A percentile compares a stretch with the other conserved stretches of the same genome.
Conservation (phyloP, 208 protist species). For the Leishmania amazonensis region DNA sequence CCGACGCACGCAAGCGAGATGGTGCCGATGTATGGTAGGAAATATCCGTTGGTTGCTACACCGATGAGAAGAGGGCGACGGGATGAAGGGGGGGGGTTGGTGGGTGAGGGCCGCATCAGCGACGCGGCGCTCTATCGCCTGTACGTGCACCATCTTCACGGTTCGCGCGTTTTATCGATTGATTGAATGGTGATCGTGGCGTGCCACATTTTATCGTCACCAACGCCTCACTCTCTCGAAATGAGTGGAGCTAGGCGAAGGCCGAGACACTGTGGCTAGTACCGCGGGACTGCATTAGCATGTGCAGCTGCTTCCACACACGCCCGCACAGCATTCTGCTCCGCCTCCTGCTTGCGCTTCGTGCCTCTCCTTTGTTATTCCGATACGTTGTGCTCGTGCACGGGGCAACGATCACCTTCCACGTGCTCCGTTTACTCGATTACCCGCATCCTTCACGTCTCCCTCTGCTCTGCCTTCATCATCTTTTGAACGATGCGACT, state of each 20-base stretch:
- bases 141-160: background rate
- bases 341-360: background rate
- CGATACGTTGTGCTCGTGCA: background rate
- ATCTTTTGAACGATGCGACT: background rate
- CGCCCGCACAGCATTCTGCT: background rate
- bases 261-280: background rate
- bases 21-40: background rate
- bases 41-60: background rate
- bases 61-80: background rate
- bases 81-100: background rate
- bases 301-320: background rate
- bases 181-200: background rate
- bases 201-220: background rate
- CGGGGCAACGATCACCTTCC: background rate
- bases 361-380: background rate
- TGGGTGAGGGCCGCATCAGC: background rate
- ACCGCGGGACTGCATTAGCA: background rate
- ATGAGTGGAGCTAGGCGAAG: background rate
- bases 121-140: background rate
- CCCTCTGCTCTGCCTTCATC: background rate
- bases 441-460: background rate
- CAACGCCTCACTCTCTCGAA: background rate
- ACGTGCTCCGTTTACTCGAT: background rate
- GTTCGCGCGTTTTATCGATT: background rate
- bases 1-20: background rate